Evolutionary conservation across 441 rosid genomes (phyloP).

Genomic region (Populus hybrid): DNA sequence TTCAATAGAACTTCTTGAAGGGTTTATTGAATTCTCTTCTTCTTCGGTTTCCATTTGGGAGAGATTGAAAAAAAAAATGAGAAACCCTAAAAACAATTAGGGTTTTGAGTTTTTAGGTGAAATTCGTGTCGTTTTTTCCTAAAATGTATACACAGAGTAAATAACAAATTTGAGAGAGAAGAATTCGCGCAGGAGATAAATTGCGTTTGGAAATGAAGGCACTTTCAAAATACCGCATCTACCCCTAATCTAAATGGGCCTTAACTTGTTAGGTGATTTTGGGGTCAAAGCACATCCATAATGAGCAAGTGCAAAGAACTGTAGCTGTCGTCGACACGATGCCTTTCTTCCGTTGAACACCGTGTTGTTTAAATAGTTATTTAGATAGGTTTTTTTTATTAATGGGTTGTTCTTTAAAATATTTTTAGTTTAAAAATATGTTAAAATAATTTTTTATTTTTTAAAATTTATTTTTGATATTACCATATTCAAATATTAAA

Average conservation of each 20-base stretch:
- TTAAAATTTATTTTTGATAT: too few species aligned
- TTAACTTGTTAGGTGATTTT: not conserved
- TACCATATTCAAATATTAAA: accelerated
- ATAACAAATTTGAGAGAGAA: not conserved
- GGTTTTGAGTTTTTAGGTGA: conserved; percentile 34
- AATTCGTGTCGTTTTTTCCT: not conserved
- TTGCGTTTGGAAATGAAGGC: not conserved
- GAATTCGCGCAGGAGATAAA: not conserved
- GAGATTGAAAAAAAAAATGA: conserved; percentile 5
- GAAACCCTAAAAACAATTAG: conserved; percentile 45
- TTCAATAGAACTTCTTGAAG: conserved; percentile 17
- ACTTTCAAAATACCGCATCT: not conserved
- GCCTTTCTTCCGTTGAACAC: not conserved
- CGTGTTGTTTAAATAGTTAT: not conserved
- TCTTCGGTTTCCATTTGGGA: conserved; percentile 43
- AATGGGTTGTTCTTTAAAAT: too few species aligned
- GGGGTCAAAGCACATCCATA: not conserved
- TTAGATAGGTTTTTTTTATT: too few species aligned
- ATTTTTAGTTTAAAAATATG: too few species aligned
- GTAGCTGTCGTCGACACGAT: not conserved
- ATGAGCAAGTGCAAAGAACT: not conserved
- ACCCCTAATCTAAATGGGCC: not conserved
- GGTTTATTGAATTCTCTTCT: conserved; percentile 33
- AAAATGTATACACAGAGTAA: not conserved
- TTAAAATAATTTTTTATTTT: too few species aligned